Base-by-base conservation (phyloP, 257 asterid genomes). In the Solanum corneliomulleri region DNA sequence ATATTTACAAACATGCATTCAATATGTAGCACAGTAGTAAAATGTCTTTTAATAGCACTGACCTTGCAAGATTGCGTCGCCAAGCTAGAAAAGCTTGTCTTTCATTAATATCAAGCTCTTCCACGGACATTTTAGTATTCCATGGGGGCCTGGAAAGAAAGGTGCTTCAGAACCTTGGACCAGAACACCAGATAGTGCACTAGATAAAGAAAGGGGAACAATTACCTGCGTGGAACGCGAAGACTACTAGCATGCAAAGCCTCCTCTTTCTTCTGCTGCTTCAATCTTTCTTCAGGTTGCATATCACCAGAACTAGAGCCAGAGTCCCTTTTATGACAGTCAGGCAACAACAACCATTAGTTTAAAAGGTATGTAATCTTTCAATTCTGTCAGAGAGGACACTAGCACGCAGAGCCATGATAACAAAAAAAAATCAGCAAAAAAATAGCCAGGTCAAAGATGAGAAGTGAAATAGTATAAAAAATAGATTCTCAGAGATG, bases 1-100 rank as follows among this genome's bases (percentile, higher is more conserved):
- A 81, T 47, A 81, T 29, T 11, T 7, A 80, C 4, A 47, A 49
- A 18, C 85, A 81, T 81, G 85, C 44, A 77, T 77, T 77, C 39
- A 44, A 15, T 42, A 76, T 31, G 66, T 47, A 70, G 81, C 45
- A 5, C 23, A 76, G 87, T 47, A 85, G 41, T 16, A 66, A 84
- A 12, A 75, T 52, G 42, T 18, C 33, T 29, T 62, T 9, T 39
- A 44, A 87, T 41, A 44, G 62, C 64, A 86, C 95, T 89, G 77
- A 97, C 99, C 96, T 93, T 83, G 96, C 99, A 92, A 97, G 98
- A 88, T 62, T 94, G 86, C 99, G 98, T 47, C 99, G 98, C 99
- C 99, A 97, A 90, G 92, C 94, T 52, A 96, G 92, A 88, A 97
- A 97, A 82, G 99, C 95, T 89, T 90, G 90, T 49, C 90, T 91